Base-by-base conservation (phyloP, 192 early-diverging fungal species). In the Tieghemiomyces parasiticus region DNA sequence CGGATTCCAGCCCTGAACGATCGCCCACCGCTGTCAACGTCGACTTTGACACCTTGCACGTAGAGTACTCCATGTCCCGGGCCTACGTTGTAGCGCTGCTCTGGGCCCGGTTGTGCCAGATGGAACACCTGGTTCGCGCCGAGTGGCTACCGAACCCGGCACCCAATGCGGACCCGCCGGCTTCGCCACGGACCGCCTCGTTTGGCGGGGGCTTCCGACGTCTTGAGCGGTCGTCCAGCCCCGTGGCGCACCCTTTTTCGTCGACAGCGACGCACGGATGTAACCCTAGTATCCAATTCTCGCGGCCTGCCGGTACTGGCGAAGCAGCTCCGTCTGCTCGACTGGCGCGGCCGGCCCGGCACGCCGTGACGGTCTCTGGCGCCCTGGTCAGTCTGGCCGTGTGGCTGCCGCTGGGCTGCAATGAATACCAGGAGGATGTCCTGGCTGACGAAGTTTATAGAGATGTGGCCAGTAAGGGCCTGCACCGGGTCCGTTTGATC, bases 1-100 rank as follows among this genome's bases (percentile, higher is more conserved):
- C 38, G 38, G 38, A 42, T 10, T 16, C 38, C 38, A 16, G 8
- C 38, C 16, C 38, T 42, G n/a, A n/a, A n/a, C n/a, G n/a, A n/a
- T 42, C 16, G 38, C 38, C 38, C 34, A 35, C 33, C 33, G 35
- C 55, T 16, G 35, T 31, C 55, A 58, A 58, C 35, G 26, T 58
- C 6, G 55, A 58, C 26, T 58, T 32, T 22, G 55, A 58, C 6
- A 28, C 33, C 10, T 4, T 58, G 13, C 55, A 58, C 34, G 2
- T 58, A 12, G 55, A 58, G 35, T 58, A 58, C n/a, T 58, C 55
- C 32, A 35, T 58, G 55, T 58, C 55, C 55, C 31, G 55, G 9
- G 55, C 55, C 35, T 58, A 58, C 34, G 22, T 38, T 22, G 24
- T 58, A 14, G 32, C 32, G 34, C 33, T 58, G n/a, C 13, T 58